phyloP scores from a whole-genome alignment of 345 rosid genomes.

The Syzygium oleosum region DNA sequence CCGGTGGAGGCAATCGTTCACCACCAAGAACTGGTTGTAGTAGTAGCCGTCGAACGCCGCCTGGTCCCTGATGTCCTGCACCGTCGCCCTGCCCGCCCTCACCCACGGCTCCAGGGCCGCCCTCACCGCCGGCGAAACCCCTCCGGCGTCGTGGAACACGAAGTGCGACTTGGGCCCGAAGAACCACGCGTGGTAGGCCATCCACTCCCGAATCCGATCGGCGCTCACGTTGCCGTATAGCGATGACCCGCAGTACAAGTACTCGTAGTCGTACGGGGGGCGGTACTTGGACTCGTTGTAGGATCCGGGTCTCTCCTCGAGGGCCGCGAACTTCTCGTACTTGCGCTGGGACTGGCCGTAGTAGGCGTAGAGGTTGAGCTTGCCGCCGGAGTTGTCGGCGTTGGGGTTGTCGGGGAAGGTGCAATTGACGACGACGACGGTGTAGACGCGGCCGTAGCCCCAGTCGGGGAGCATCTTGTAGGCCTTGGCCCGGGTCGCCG shows the following conservation, averaged over 20 bases:
- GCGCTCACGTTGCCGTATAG: conserved; percentile 69
- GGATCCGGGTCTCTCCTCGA: conserved; percentile 55
- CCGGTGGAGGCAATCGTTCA: conserved; percentile 76
- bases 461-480: conserved; percentile 75
- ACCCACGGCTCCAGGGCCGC: conserved; percentile 73
- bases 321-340: conserved; percentile 46
- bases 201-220: conserved; percentile 73
- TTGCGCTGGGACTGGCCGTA: conserved; percentile 38
- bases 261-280: conserved; percentile 59
- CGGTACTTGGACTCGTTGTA: conserved; percentile 39
- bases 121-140: conserved; percentile 48
- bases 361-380: conserved; percentile 58
- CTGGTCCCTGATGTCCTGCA: conserved; percentile 67
- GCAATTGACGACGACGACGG: conserved; percentile 73
- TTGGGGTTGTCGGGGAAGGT: conserved; percentile 53
- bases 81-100: conserved; percentile 57
- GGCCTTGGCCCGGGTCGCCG: conserved; percentile 51
- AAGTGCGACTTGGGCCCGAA: conserved; percentile 79
- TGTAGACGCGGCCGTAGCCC: conserved; percentile 87
- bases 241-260: conserved; percentile 80
- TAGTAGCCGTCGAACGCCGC: conserved; percentile 69
- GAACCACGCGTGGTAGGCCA: conserved; percentile 90
- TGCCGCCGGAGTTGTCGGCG: conserved; percentile 56
- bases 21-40: conserved; percentile 79
- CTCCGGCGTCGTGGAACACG: conserved; percentile 88